A percentile compares a stretch with the other conserved stretches of the same genome.
Conservation (phyloP, 805 yeast species). For the Metschnikowia kunwiensis region DNA sequence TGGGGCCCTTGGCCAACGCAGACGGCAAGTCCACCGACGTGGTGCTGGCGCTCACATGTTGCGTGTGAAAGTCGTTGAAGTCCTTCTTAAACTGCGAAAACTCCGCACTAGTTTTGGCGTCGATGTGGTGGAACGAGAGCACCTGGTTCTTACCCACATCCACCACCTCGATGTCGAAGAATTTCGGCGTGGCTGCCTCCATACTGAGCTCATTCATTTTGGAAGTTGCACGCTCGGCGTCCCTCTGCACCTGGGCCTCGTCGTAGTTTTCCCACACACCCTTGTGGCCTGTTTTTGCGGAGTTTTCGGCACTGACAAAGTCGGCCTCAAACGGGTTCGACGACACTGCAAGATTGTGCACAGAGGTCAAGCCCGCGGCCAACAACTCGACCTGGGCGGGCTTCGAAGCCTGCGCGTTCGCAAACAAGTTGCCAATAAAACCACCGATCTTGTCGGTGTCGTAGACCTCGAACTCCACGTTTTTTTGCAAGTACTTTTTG, state of each 20-base stretch:
- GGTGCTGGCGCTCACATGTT: constrained; percentile 35
- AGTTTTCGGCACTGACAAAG: constrained; percentile 58
- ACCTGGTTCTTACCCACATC: constrained; percentile 44
- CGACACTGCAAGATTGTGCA: constrained; percentile 63
- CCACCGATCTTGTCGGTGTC: constrained; percentile 77
- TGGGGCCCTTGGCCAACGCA: constrained; percentile 40
- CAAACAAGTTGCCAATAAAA: constrained; percentile 67
- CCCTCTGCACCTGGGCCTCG: constrained; percentile 30
- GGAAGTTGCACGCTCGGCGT: constrained; percentile 22
- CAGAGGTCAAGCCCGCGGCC: constrained; percentile 58
- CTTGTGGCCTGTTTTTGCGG: constrained; percentile 50
- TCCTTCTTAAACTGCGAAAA: constrained; percentile 45
- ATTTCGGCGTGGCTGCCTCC: constrained; percentile 37
- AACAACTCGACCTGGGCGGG: constrained; percentile 61
- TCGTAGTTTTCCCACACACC: constrained; percentile 71
- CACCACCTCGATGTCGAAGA: constrained; percentile 53
- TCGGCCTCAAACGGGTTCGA: constrained; percentile 54
- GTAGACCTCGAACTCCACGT: constrained; percentile 64
- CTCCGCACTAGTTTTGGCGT: constrained; percentile 33
- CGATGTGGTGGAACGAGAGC: constrained; percentile 45
- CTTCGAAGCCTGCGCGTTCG: constrained; percentile 41
- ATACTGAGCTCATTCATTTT: constrained; percentile 22
- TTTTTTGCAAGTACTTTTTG: constrained; percentile 63
- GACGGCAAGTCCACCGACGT: constrained; percentile 38
- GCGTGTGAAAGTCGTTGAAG: constrained; percentile 45